These are phyloP conservation scores for Pseudisothecium myosuroides DNA, from an alignment of 225 moss, liverwort and hornwort genomes.

Conservation along the genomic window DNA sequence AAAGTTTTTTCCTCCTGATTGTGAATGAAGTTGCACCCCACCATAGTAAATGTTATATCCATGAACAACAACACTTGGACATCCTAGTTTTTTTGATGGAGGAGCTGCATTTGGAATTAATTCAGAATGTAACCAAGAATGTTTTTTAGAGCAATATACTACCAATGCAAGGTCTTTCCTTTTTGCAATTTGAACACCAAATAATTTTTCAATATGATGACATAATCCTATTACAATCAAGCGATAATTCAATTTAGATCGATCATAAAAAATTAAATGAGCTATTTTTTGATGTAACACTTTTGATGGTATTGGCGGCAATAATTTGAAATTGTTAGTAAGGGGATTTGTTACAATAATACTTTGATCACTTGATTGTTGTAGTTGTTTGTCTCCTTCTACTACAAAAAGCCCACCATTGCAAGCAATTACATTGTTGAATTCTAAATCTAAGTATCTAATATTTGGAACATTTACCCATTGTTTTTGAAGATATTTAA, in stretches of 20 bases:
- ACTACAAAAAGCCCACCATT: not conserved
- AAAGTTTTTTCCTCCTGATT: accelerated
- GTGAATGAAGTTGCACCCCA: not conserved
- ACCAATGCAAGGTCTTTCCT: not conserved
- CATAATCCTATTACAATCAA: not conserved
- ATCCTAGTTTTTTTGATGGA: not conserved
- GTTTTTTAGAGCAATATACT: not conserved
- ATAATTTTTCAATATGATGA: not conserved
- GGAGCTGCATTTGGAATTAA: not conserved
- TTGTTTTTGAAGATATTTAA: not conserved
- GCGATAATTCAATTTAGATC: not conserved
- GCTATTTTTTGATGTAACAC: not conserved
- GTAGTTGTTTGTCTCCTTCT: not conserved
- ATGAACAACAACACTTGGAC: not conserved
- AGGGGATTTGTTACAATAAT: not conserved
- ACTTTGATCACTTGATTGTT: not conserved
- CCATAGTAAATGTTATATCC: not conserved
- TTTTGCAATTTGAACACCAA: not conserved
- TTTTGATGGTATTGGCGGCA: not conserved
- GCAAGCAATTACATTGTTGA: not conserved
- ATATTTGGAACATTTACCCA: not conserved
- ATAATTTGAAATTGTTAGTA: not conserved
- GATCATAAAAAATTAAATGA: not conserved
- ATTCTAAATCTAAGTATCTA: not conserved
- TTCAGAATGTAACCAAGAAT: not conserved